These are phyloP conservation scores for Phylloporus sp. DNA, from an alignment of 768 basidiomycete genomes.

Conservation along the genomic window DNA sequence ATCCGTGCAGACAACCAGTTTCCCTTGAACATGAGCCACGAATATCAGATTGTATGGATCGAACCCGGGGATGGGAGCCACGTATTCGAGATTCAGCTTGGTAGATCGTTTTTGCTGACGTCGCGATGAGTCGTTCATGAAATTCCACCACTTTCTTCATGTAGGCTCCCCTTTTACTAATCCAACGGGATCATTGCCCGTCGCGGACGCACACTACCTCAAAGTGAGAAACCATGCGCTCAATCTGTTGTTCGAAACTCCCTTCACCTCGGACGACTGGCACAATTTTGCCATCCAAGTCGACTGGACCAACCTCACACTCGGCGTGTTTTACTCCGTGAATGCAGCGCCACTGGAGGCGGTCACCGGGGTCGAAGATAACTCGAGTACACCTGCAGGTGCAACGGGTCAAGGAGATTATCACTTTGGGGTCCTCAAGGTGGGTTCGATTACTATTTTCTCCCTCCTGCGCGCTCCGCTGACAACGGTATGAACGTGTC, in stretches of 20 bases:
- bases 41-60: conserved; percentile 61
- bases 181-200: conserved; percentile 42
- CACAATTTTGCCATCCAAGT: conserved; percentile 59
- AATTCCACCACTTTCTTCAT: not conserved
- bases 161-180: conserved; percentile 55
- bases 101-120: conserved; percentile 26
- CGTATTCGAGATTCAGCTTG: conserved; percentile 56
- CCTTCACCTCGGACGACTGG: conserved; percentile 43
- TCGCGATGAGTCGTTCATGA: not conserved
- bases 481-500: not conserved
- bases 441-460: conserved; percentile 17
- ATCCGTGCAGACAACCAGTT: conserved; percentile 36
- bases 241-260: conserved; percentile 45
- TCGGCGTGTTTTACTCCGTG: conserved; percentile 48
- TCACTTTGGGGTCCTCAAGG: conserved; percentile 59
- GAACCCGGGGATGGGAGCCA: conserved; percentile 57
- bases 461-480: not conserved
- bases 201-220: conserved; percentile 41
- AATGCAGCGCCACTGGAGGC: conserved; percentile 35
- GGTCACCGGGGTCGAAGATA: conserved; percentile 41
- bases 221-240: conserved; percentile 53
- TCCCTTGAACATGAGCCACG: conserved; percentile 50
- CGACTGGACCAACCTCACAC: conserved; percentile 48
- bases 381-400: conserved; percentile 37
- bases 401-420: conserved; percentile 52